phyloP scores from a whole-genome alignment of 1,139 yeast genomes.

The Blastobotrys malaysiensis region DNA sequence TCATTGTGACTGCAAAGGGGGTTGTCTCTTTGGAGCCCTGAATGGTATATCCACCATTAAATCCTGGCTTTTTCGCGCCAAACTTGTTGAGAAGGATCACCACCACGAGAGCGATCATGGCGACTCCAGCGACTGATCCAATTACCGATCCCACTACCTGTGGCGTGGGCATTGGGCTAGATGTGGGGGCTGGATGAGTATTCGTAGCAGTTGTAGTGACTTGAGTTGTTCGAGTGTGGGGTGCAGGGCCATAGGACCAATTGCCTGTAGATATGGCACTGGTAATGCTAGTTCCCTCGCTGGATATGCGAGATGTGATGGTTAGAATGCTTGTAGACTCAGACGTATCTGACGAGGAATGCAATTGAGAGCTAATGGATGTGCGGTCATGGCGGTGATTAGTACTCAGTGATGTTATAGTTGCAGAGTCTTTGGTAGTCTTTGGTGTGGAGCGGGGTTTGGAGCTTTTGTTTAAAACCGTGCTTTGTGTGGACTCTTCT shows the following conservation, averaged over 20 bases:
- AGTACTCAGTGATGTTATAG: neutral
- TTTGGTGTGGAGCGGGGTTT: neutral
- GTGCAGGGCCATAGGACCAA: neutral
- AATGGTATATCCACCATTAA: neutral
- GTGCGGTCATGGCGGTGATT: neutral
- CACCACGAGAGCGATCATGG: conserved; percentile 8
- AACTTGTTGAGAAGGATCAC: conserved; percentile 1
- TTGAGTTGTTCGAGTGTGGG: neutral
- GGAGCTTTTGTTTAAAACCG: neutral
- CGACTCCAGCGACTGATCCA: conserved; percentile 37
- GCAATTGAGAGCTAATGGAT: no score
- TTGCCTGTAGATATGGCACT: neutral
- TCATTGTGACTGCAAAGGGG: neutral
- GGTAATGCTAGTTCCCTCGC: neutral
- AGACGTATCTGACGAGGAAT: neutral
- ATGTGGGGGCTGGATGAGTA: conserved; percentile 6
- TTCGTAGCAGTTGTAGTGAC: conserved; percentile 5
- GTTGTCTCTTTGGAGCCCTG: neutral
- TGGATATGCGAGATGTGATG: neutral
- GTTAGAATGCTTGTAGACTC: neutral
- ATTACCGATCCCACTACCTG: conserved; percentile 43
- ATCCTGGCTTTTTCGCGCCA: neutral
- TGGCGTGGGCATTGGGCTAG: conserved; percentile 15
- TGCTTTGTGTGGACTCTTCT: no score
- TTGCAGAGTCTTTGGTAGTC: neutral